Evolutionary conservation across 78 protist genomes (phyloP).

Genomic region (Goniomonas avonlea): DNA sequence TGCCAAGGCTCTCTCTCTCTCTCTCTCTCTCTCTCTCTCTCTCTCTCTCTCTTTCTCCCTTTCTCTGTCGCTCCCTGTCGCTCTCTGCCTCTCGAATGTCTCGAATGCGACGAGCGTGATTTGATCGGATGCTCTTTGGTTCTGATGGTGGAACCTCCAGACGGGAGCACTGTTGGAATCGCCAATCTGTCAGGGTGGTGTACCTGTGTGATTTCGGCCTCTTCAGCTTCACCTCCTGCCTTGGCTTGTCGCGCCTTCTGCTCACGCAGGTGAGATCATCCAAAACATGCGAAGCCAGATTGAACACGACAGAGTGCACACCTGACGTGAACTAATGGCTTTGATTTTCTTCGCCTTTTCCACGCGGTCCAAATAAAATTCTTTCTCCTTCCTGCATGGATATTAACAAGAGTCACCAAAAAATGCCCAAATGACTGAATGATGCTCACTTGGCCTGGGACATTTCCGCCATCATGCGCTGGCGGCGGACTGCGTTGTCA

Average conservation of each 20-base stretch:
- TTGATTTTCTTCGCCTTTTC: background rate
- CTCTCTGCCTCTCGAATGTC: background rate
- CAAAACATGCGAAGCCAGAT: no score
- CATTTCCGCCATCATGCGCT: conserved; percentile 23
- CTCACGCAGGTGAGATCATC: no score
- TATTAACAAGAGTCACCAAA: no score
- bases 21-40: background rate
- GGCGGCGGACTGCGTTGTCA: background rate
- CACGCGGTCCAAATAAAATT: conserved; percentile 29
- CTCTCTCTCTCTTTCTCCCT: background rate
- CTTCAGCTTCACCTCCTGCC: background rate
- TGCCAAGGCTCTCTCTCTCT: background rate
- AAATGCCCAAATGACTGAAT: no score
- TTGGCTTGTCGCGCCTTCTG: no score
- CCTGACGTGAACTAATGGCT: no score
- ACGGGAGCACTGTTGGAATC: no score
- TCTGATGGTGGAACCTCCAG: no score
- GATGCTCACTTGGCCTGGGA: conserved; percentile 30
- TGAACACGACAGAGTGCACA: no score
- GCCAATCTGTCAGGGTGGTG: background rate
- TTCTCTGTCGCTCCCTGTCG: background rate
- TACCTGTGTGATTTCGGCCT: background rate
- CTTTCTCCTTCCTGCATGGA: conserved; percentile 7
- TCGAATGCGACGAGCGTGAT: background rate
- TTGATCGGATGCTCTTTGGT: background rate